Evolutionary conservation across 1,139 yeast genomes (phyloP).

Genomic region (Hanseniaspora uvarum): DNA sequence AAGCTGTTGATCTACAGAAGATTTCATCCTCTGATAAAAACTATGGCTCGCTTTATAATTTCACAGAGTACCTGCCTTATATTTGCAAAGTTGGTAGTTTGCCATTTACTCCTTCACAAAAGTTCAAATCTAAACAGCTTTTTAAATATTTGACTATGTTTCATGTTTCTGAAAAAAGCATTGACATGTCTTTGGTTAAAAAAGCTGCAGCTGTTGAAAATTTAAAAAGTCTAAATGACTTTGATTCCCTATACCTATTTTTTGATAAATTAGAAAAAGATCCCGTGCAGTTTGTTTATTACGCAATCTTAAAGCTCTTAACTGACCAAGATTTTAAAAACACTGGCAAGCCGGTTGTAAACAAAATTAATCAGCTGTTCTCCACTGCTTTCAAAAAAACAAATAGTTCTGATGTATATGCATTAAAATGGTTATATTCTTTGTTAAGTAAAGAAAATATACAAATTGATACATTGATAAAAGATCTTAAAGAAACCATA

Average conservation of each 20-base stretch:
- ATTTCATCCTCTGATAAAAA: neutral
- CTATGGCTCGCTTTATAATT: neutral
- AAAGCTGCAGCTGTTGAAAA: neutral
- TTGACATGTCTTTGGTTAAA: neutral
- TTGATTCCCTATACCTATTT: neutral
- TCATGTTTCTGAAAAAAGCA: neutral
- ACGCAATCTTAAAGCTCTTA: neutral
- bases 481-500: neutral
- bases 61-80: neutral
- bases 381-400: neutral
- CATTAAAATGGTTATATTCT: neutral
- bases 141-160: neutral
- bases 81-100: neutral
- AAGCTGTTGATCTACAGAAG: neutral
- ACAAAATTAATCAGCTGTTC: neutral
- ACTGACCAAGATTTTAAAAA: neutral
- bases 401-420: neutral
- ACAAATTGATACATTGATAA: neutral
- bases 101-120: neutral
- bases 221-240: neutral
- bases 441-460: neutral
- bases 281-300: constrained; percentile 1
- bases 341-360: neutral
- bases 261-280: constrained; percentile 9
- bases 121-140: neutral